Percentiles rank a stretch among this genome's conserved stretches.
These are phyloP conservation scores for Septoria linicola DNA, from an alignment of 2,329 filamentous ascomycete species.

Conservation along the genomic window DNA sequence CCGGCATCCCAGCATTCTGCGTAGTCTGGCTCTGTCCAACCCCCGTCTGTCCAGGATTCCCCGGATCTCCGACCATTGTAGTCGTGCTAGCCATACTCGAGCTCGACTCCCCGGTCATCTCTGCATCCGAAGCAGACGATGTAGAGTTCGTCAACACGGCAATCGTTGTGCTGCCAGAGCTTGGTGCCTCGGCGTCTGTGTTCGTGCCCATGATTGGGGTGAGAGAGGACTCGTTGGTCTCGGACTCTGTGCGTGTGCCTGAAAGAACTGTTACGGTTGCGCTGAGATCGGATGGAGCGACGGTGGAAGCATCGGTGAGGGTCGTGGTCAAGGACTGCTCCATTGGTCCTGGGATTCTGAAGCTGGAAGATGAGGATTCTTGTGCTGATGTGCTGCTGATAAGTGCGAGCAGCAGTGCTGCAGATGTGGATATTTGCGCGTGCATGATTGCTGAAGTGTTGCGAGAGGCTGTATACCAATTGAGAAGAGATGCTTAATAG, in stretches of 20 bases:
- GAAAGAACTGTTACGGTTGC: neutral
- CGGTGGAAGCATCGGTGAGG: neutral
- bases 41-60: conserved; percentile 6
- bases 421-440: too few relatives aligned
- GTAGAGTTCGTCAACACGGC: neutral
- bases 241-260: neutral
- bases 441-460: too few relatives aligned
- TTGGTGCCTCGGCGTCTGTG: neutral
- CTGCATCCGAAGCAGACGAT: neutral
- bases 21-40: conserved; percentile 10
- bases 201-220: neutral
- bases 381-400: conserved; percentile 4
- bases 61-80: neutral
- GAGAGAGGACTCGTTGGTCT: neutral
- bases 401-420: neutral
- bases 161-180: neutral
- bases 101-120: too few relatives aligned
- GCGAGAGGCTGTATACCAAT: too few relatives aligned
- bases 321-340: conserved; percentile 1
- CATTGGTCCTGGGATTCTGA: neutral
- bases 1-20: neutral
- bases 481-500: too few relatives aligned
- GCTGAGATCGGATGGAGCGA: neutral
- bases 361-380: conserved; percentile 3
- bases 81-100: neutral